A percentile compares a stretch with the other conserved stretches of the same genome.
Evolutionary conservation across 1,284 basidiomycete species (phyloP).

Genomic region (Vanrija sp.): DNA sequence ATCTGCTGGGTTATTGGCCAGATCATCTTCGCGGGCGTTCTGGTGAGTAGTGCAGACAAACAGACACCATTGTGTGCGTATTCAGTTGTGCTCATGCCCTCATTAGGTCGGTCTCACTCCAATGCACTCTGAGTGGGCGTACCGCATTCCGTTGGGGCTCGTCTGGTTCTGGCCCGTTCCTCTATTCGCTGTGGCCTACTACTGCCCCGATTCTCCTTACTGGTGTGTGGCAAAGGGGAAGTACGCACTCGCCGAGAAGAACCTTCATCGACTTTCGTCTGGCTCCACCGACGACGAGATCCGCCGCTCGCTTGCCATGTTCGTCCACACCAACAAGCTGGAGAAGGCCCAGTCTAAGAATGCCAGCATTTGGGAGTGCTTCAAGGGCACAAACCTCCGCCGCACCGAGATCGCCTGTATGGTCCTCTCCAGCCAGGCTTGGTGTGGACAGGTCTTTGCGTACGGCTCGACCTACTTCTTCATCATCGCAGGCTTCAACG

Average conservation of each 20-base stretch:
- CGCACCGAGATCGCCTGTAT: constrained; percentile 47
- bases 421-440: not conserved
- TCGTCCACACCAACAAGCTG: constrained; percentile 28
- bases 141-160: constrained; percentile 22
- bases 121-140: constrained; percentile 15
- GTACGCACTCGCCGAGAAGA: constrained; percentile 16
- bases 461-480: not conserved
- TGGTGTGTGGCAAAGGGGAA: constrained; percentile 21
- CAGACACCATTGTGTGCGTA: no score
- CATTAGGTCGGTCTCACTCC: constrained; percentile 1
- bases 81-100: not conserved
- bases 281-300: not conserved
- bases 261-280: constrained; percentile 11
- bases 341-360: constrained; percentile 13
- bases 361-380: constrained; percentile 36
- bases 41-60: not conserved
- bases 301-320: constrained; percentile 4
- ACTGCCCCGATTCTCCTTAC: constrained; percentile 24
- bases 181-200: constrained; percentile 29
- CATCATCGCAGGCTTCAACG: not conserved
- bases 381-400: constrained; percentile 46
- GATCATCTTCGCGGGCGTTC: constrained; percentile 5
- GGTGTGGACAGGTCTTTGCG: not conserved
- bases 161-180: constrained; percentile 46
- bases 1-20: constrained; percentile 52